Evolutionary conservation across 148 eudicot genomes (phyloP), one percentile per base, ranked within the genome.

Genomic region (Mesembryanthemum crystallinum): DNA sequence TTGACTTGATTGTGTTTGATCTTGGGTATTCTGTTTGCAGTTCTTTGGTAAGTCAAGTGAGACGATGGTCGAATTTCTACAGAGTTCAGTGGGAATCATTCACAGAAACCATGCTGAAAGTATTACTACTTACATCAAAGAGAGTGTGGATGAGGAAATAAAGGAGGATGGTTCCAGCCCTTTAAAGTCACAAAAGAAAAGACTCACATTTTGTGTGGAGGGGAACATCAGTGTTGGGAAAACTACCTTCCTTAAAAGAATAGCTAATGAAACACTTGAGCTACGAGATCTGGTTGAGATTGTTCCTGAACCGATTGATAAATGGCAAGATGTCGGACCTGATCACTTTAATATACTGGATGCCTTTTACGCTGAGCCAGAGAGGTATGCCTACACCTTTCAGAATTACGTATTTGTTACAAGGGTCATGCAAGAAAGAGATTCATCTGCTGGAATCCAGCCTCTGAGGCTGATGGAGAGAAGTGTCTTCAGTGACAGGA

Each of bases 171-270:
- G 80, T 75, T 69, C 89, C 18, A 78, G 72, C 35, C 74, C 85
- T n/a, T 35, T 78, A 33, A 86, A 61, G 72, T 72, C 82, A 55
- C 85, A 76, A 32, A 91, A 87, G 82, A 88, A 90, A 66, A 85
- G 98, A 51, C 80, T 94, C 60, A 94, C 98, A 29, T 86, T 94
- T 17, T 94, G 98, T 72, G 98, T 94, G 21, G 98, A 94, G 84
- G 97, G 98, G 69, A 94, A 94, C 74, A 94, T 94, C 49, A 94
- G 98, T 77, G 98, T 94, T 70, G 98, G 98, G n/a, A 94, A 91
- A 77, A 83, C 93, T 5, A 94, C 98, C 69, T 94, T 94, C 78
- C 80, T 94, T 78, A 91, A 89, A 87, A 90, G 97, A 84, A 94
- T 94, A 67, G 98, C 97, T 62, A 92, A 92, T 82, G 98, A 94